These are phyloP conservation scores for Yarrowia deformans DNA, from an alignment of 805 yeast genomes.

Conservation along the genomic window DNA sequence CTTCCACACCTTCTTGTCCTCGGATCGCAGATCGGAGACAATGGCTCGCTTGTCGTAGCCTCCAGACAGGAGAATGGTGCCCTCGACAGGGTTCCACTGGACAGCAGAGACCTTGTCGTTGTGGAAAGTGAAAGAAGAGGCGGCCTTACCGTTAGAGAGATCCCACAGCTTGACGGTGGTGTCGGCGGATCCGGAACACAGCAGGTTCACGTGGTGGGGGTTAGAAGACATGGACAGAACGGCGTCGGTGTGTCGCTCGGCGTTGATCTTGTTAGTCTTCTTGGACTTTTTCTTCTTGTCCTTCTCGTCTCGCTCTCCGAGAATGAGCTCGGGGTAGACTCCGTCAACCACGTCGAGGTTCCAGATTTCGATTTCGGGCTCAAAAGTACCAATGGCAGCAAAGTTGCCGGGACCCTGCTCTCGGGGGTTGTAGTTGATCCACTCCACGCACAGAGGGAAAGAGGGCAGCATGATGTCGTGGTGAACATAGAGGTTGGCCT, in stretches of 20 bases:
- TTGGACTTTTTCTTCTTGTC: constrained; percentile 62
- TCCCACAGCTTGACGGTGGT: constrained; percentile 96
- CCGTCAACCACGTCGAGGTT: constrained; percentile 90
- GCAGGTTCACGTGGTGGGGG: constrained; percentile 76
- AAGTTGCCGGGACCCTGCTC: constrained; percentile 74
- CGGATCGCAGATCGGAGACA: constrained; percentile 83
- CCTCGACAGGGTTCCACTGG: constrained; percentile 74
- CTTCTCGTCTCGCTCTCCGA: constrained; percentile 74
- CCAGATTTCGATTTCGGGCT: constrained; percentile 97
- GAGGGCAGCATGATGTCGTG: constrained; percentile 97
- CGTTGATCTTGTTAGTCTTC: constrained; percentile 58
- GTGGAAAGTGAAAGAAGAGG: constrained; percentile 80
- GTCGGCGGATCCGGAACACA: constrained; percentile 96
- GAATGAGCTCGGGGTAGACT: constrained; percentile 90
- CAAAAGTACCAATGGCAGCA: constrained; percentile 97
- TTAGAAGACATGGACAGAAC: constrained; percentile 87
- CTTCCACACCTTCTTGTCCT: constrained; percentile 64
- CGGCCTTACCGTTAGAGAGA: constrained; percentile 74
- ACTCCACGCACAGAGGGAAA: constrained; percentile 95
- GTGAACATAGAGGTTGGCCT: constrained; percentile 82
- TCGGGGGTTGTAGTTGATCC: constrained; percentile 73
- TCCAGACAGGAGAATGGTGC: constrained; percentile 75
- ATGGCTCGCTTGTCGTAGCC: constrained; percentile 87
- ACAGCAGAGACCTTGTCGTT: constrained; percentile 83
- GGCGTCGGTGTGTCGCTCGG: constrained; percentile 92